Percentiles rank a stretch among this genome's conserved stretches.
Conservation (phyloP, 2,329 filamentous ascomycete genomes). For the Huntiella bhutanensis region DNA sequence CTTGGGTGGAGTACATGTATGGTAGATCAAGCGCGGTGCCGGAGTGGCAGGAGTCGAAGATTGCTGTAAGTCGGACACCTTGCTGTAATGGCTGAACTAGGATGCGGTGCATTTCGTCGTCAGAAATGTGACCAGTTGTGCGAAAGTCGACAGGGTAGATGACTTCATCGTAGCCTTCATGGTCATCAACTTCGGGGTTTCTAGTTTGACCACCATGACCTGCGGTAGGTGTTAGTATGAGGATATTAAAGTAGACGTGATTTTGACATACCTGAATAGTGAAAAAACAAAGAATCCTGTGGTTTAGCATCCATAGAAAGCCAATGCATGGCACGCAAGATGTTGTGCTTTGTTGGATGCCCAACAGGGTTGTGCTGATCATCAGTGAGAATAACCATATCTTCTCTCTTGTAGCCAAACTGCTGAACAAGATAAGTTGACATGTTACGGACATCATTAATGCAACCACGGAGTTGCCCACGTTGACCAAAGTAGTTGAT, state of each 20-base stretch:
- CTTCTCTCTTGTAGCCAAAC: constrained; percentile 83
- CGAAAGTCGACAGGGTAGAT: constrained; percentile 72
- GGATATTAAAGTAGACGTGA: not conserved
- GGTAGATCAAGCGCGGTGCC: constrained; percentile 47
- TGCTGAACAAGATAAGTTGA: constrained; percentile 72
- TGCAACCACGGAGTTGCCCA: constrained; percentile 78
- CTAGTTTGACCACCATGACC: constrained; percentile 68
- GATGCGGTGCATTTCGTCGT: constrained; percentile 65
- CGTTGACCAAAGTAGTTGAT: constrained; percentile 95
- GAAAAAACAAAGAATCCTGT: constrained; percentile 93
- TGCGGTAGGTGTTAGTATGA: constrained; percentile 16
- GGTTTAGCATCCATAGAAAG: constrained; percentile 80
- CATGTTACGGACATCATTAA: constrained; percentile 97
- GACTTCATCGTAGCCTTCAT: constrained; percentile 67
- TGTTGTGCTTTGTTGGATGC: constrained; percentile 89
- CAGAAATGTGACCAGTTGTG: constrained; percentile 61
- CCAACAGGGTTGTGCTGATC: constrained; percentile 96
- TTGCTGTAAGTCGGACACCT: constrained; percentile 41
- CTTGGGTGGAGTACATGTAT: constrained; percentile 51
- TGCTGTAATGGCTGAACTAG: constrained; percentile 40
- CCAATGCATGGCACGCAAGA: constrained; percentile 94
- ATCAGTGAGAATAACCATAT: constrained; percentile 93
- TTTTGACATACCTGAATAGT: constrained; percentile 59
- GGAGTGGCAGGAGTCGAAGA: constrained; percentile 49
- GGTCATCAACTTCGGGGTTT: constrained; percentile 62